Percentiles rank a stretch among this genome's conserved stretches.
Conservation (phyloP, 2,329 filamentous ascomycete genomes). For the Botrytis tulipae region DNA sequence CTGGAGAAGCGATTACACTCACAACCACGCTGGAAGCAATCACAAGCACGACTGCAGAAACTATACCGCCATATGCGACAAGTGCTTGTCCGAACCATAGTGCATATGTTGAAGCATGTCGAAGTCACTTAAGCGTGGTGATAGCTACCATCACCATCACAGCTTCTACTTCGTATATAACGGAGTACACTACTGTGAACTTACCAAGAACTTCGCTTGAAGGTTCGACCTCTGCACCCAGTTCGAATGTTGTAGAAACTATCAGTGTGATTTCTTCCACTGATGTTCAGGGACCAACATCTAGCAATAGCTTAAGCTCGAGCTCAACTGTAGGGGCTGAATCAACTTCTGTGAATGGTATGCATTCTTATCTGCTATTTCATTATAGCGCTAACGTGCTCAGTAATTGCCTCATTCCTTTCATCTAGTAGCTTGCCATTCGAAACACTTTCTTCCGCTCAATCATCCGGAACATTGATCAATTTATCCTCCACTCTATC, state of each 20-base stretch:
- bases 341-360: neutral
- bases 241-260: neutral
- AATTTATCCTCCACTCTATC: neutral
- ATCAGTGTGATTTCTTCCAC: neutral
- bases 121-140: neutral
- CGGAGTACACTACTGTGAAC: neutral
- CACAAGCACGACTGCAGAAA: neutral
- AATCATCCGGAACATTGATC: neutral
- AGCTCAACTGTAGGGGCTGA: neutral
- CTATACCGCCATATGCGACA: neutral
- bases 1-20: neutral
- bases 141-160: neutral
- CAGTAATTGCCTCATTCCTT: neutral
- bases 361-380: neutral
- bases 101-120: conserved; percentile 11
- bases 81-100: neutral
- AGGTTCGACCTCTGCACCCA: too few relatives aligned
- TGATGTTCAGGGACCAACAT: neutral
- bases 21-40: neutral
- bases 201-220: neutral
- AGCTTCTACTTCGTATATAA: conserved; percentile 8
- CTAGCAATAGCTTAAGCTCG: neutral
- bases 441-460: neutral
- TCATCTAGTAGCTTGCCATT: neutral
- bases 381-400: neutral